Evolutionary conservation across 306 rosid species (phyloP), one percentile per base, ranked within the genome.

Genomic region (Prunus fruticosa): DNA sequence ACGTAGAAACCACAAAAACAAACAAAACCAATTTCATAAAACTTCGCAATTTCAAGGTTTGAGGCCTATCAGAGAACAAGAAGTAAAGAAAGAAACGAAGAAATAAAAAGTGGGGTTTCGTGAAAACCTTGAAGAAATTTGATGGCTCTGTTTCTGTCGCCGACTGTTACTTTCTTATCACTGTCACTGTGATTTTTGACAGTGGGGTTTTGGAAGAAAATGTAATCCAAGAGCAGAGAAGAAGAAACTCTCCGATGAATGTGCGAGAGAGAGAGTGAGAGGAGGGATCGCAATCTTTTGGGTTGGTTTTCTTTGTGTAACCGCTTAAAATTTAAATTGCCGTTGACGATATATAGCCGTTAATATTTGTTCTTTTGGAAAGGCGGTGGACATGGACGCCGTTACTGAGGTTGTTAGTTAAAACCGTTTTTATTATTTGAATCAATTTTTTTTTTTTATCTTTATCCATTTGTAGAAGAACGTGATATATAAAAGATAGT

Each of bases 281-380:
- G 56, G 50, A 30, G 81, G 14, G 69, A 3, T 67, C 5, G 63
- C 19, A 32, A n/a, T 32, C 62, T 41, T 56, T 56, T 34, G 76
- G 67, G 38, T 45, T 63, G 43, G 45, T 67, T 74, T 73, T 67
- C 60, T 23, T 58, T 11, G 22, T 23, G 49, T 54, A 57, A 45
- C 73, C 52, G 72, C 57, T 71, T 71, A 15, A 65, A 75, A 41
- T 78, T 83, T 77, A 53, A 79, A 78, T 53, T 78, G 45, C 43
- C 10, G 80, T 82, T 41, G 46, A 60, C 45, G 60, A 22, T 20
- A 64, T 20, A 52, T 80, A 52, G 79, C 83, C 83, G 83, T 80
- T 80, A 8, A 12, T 22, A 50, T 23, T 10, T 19, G 11, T 30
- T 11, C 1, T 46, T 14, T 67, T 43, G 8, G 38, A 52, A 45